Percentiles rank a stretch among this genome's conserved stretches.
Evolutionary conservation across 139 green algal species (phyloP).

Genomic region (Gonium pectorale): DNA sequence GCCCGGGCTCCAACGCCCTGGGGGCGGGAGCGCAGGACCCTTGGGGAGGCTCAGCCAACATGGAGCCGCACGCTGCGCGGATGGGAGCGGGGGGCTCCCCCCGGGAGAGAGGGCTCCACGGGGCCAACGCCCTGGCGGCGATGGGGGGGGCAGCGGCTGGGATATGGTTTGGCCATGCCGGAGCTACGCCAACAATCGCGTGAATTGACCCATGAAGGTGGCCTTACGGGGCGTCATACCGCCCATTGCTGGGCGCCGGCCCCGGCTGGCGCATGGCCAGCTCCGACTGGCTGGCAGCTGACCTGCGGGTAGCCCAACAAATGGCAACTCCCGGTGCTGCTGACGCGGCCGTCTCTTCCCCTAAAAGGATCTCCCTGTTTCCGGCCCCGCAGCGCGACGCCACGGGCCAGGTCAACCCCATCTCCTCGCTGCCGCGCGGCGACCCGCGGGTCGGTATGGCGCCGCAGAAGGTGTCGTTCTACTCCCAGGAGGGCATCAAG

Average conservation of each 20-base stretch:
- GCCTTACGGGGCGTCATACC: neutral
- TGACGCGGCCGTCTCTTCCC: neutral
- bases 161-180: too few relatives aligned
- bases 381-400: constrained; percentile 29
- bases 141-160: too few relatives aligned
- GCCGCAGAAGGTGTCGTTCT: constrained; percentile 59
- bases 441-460: constrained; percentile 28
- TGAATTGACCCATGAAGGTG: too few relatives aligned
- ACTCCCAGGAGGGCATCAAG: constrained; percentile 41
- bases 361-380: too few relatives aligned
- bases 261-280: neutral
- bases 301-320: neutral
- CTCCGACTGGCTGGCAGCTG: neutral
- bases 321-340: neutral
- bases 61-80: too few relatives aligned
- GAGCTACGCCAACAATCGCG: too few relatives aligned
- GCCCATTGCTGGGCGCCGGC: too few relatives aligned
- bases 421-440: constrained; percentile 4
- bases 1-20: neutral
- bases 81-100: too few relatives aligned
- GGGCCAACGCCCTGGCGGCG: too few relatives aligned
- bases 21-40: neutral
- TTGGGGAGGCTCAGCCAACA: neutral
- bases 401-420: constrained; percentile 53
- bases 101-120: too few relatives aligned